Evolutionary conservation across 1,284 basidiomycete species (phyloP).

Genomic region (Fomitopsis palustris): DNA sequence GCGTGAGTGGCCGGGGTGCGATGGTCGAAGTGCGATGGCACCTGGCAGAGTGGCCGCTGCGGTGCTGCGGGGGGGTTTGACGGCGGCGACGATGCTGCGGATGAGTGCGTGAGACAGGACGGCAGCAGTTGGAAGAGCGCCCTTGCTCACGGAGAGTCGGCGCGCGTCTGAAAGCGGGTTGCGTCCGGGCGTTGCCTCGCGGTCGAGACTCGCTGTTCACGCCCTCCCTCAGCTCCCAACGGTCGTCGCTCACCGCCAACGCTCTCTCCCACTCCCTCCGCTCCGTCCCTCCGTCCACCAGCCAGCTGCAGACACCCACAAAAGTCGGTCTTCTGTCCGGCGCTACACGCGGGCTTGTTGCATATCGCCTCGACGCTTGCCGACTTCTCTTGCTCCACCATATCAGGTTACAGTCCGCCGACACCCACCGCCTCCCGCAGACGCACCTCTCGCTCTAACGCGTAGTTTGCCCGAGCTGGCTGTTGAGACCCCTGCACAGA

Average conservation of each 20-base stretch:
- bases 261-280: neutral
- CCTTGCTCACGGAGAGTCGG: neutral
- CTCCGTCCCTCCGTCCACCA: neutral
- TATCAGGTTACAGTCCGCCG: conserved; percentile 6
- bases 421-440: conserved; percentile 1
- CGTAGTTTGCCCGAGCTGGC: conserved; percentile 8
- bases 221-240: neutral
- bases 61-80: neutral
- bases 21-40: neutral
- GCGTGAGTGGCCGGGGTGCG: neutral
- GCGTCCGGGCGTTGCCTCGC: neutral
- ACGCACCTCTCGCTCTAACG: conserved; percentile 7
- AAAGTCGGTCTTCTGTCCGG: neutral
- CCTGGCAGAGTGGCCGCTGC: neutral
- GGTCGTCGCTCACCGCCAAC: neutral
- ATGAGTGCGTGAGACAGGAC: neutral
- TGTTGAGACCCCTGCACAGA: conserved; percentile 23
- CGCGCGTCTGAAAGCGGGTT: neutral
- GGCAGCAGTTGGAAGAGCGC: neutral
- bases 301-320: neutral
- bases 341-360: conserved; percentile 1
- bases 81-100: neutral
- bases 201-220: conserved; percentile 1
- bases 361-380: conserved; percentile 2
- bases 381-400: conserved; percentile 7